A percentile compares a stretch with the other conserved stretches of the same genome.
These are phyloP conservation scores for Saccharomycopsis selenospora DNA, from an alignment of 805 yeast genomes.

Conservation along the genomic window DNA sequence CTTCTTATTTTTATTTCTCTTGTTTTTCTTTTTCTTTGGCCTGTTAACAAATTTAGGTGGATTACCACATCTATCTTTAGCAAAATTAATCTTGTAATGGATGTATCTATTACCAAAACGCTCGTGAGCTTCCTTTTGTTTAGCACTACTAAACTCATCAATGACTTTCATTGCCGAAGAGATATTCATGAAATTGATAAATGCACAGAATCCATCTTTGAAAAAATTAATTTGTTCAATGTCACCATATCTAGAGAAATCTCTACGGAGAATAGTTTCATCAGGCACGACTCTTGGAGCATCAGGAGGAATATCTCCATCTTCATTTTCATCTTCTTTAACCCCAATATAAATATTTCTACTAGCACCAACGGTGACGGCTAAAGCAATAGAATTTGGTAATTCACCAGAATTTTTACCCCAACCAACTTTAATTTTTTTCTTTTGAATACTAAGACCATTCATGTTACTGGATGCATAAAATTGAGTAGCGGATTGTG, in stretches of 20 bases:
- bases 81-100: constrained; percentile 55
- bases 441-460: constrained; percentile 54
- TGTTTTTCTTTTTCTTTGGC: constrained; percentile 37
- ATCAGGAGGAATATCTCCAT: constrained; percentile 24
- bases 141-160: constrained; percentile 43
- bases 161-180: constrained; percentile 57
- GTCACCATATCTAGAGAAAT: constrained; percentile 59
- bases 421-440: constrained; percentile 64
- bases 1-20: constrained; percentile 22
- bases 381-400: constrained; percentile 45
- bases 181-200: constrained; percentile 63
- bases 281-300: constrained; percentile 32
- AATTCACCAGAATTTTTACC: constrained; percentile 59
- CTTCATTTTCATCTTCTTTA: constrained; percentile 35
- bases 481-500: constrained; percentile 59
- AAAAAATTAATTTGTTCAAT: constrained; percentile 71
- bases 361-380: constrained; percentile 68
- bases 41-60: constrained; percentile 45
- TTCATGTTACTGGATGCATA: constrained; percentile 52
- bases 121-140: constrained; percentile 29
- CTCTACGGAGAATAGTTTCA: constrained; percentile 46
- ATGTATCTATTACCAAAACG: constrained; percentile 41
- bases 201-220: constrained; percentile 65
- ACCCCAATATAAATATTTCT: constrained; percentile 72
- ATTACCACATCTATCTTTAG: constrained; percentile 77